phyloP scores from a whole-genome alignment of 2,329 filamentous ascomycete genomes.

The Monosporascus ibericus region DNA sequence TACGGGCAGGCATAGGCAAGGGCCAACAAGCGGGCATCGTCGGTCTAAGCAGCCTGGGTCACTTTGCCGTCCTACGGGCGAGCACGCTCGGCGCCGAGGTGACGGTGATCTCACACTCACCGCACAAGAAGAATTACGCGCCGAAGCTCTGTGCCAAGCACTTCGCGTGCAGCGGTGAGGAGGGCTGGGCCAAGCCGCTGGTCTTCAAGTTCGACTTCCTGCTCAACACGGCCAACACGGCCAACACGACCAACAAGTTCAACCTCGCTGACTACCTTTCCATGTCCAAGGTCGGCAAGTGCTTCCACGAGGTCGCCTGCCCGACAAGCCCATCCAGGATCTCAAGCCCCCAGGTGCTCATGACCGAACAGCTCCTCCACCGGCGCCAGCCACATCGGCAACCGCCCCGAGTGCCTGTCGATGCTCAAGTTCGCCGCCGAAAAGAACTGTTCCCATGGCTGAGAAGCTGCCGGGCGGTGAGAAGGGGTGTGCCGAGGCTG shows the following conservation, averaged over 20 bases:
- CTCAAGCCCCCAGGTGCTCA: slow-evolving; percentile 36
- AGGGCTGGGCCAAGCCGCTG: slow-evolving; percentile 53
- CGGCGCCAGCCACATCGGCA: too few relatives aligned
- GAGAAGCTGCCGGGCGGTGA: too few relatives aligned
- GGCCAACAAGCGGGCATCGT: slow-evolving; percentile 67
- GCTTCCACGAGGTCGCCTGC: slow-evolving; percentile 53
- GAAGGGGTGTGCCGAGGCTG: too few relatives aligned
- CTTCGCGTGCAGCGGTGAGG: slow-evolving; percentile 39
- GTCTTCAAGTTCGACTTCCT: slow-evolving; percentile 45
- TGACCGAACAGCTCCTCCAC: too few relatives aligned
- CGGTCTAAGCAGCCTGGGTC: slow-evolving; percentile 67
- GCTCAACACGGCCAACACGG: slow-evolving; percentile 43
- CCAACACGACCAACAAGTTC: slow-evolving; percentile 50
- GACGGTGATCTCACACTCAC: slow-evolving; percentile 57
- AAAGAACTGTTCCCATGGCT: too few relatives aligned
- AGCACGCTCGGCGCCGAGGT: slow-evolving; percentile 63
- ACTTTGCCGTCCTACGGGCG: slow-evolving; percentile 67
- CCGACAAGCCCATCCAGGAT: slow-evolving; percentile 41
- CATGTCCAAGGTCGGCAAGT: slow-evolving; percentile 44
- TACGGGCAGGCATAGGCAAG: slow-evolving; percentile 59
- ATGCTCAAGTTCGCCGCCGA: too few relatives aligned
- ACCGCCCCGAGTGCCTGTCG: too few relatives aligned
- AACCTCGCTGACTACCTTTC: slow-evolving; percentile 45
- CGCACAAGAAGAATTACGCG: slow-evolving; percentile 53
- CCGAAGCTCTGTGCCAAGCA: slow-evolving; percentile 56